These are phyloP conservation scores for Pilatotrama ljubarskyi DNA, from an alignment of 768 basidiomycete genomes.

Conservation along the genomic window DNA sequence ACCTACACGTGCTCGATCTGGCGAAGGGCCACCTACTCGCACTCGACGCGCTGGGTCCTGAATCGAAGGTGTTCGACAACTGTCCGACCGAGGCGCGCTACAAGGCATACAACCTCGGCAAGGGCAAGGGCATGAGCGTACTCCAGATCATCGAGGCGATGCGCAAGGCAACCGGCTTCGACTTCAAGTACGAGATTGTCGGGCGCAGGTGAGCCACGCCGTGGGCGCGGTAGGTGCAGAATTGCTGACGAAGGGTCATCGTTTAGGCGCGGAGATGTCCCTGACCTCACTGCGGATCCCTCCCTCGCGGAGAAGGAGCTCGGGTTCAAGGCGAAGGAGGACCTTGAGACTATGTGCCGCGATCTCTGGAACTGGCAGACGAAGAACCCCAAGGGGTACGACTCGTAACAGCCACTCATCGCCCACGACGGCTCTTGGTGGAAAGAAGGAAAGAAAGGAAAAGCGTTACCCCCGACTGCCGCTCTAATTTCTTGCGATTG, in stretches of 20 bases:
- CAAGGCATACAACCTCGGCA: conserved; percentile 97
- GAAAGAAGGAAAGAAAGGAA: not conserved
- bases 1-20: conserved; percentile 90
- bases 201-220: conserved; percentile 72
- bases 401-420: not conserved
- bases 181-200: conserved; percentile 87
- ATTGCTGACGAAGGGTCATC: conserved; percentile 6
- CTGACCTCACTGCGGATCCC: conserved; percentile 94
- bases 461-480: not conserved
- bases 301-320: conserved; percentile 89
- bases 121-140: conserved; percentile 89
- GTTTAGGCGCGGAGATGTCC: conserved; percentile 88
- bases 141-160: conserved; percentile 94
- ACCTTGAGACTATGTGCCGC: conserved; percentile 89
- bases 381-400: conserved; percentile 84
- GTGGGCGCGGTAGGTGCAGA: too few relatives aligned
- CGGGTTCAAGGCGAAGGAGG: conserved; percentile 80
- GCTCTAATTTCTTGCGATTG: conserved; percentile 2
- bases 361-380: conserved; percentile 99
- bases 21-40: conserved; percentile 93
- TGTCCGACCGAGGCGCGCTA: conserved; percentile 57
- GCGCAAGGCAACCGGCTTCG: conserved; percentile 84
- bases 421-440: too few relatives aligned
- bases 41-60: conserved; percentile 72
- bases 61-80: conserved; percentile 62